Percentiles rank a stretch among this genome's conserved stretches.
Evolutionary conservation across 2,329 filamentous ascomycete genomes (phyloP).

Genomic region (Ophiostoma novo-ulmi): DNA sequence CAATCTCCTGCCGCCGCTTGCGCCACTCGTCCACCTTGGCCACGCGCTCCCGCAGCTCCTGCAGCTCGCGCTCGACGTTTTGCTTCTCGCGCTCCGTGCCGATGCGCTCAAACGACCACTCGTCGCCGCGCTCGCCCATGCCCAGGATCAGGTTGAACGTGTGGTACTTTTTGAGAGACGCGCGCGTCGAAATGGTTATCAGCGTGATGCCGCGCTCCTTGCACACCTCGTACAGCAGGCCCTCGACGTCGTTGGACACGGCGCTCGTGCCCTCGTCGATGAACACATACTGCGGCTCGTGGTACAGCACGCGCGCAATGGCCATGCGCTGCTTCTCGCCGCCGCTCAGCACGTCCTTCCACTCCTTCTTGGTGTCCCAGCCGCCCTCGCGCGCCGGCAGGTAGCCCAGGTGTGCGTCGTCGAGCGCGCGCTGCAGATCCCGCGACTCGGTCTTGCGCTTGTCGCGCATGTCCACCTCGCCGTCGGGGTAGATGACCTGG

Average conservation of each 20-base stretch:
- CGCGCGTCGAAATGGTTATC: conserved; percentile 92
- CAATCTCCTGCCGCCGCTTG: conserved; percentile 70
- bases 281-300: conserved; percentile 90
- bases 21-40: conserved; percentile 82
- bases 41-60: conserved; percentile 74
- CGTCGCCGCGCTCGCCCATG: conserved; percentile 70
- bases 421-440: conserved; percentile 71
- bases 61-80: conserved; percentile 84
- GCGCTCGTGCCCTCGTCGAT: conserved; percentile 94
- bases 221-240: conserved; percentile 83
- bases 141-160: conserved; percentile 84
- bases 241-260: conserved; percentile 90
- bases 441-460: conserved; percentile 65
- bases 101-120: conserved; percentile 90
- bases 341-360: conserved; percentile 96
- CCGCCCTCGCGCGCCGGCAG: conserved; percentile 87
- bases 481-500: conserved; percentile 96
- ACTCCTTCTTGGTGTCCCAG: conserved; percentile 94
- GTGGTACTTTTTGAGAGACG: conserved; percentile 92
- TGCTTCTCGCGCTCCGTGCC: conserved; percentile 91
- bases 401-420: conserved; percentile 82
- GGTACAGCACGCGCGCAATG: conserved; percentile 84
- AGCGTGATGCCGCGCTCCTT: conserved; percentile 93
- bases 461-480: conserved; percentile 86
- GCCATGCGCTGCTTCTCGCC: conserved; percentile 96